Percentiles rank a stretch among this genome's conserved stretches.
These are phyloP conservation scores for Acacia crassicarpa DNA, from an alignment of 306 rosid species.

Conservation along the genomic window DNA sequence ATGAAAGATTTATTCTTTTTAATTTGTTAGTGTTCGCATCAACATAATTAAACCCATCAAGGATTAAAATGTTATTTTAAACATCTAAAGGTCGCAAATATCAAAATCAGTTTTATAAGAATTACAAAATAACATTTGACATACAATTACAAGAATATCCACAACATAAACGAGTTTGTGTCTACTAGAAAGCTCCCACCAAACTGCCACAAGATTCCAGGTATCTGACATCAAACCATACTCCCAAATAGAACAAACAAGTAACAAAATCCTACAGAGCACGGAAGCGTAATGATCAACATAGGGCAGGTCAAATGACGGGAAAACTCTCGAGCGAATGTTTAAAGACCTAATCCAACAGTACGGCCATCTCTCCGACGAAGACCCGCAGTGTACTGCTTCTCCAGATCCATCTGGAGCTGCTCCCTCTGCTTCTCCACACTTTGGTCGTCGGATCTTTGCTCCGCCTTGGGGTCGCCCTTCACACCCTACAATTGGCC, in stretches of 20 bases:
- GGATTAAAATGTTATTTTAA: background rate
- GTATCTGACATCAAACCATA: background rate
- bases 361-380: slow-evolving; percentile 99
- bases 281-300: slow-evolving; percentile 17
- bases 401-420: slow-evolving; percentile 91
- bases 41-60: background rate
- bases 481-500: slow-evolving; percentile 99
- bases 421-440: slow-evolving; percentile 91
- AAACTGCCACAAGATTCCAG: background rate
- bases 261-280: slow-evolving; percentile 24
- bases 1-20: too few relatives aligned
- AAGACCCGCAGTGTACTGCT: slow-evolving; percentile 94
- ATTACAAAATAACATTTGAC: background rate
- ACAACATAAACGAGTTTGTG: slow-evolving; percentile 3
- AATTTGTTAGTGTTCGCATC: background rate
- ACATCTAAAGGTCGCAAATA: background rate
- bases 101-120: slow-evolving; percentile 1
- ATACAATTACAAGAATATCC: slow-evolving; percentile 18
- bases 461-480: slow-evolving; percentile 72
- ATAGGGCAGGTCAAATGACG: slow-evolving; percentile 24
- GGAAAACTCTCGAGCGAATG: background rate
- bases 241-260: slow-evolving; percentile 29
- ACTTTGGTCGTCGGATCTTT: slow-evolving; percentile 44
- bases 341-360: slow-evolving; percentile 90
- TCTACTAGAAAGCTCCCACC: slow-evolving; percentile 25